A percentile compares a stretch with the other conserved stretches of the same genome.
Evolutionary conservation across 257 asterid genomes (phyloP).

Genomic region (Thymus quinquecostatus): DNA sequence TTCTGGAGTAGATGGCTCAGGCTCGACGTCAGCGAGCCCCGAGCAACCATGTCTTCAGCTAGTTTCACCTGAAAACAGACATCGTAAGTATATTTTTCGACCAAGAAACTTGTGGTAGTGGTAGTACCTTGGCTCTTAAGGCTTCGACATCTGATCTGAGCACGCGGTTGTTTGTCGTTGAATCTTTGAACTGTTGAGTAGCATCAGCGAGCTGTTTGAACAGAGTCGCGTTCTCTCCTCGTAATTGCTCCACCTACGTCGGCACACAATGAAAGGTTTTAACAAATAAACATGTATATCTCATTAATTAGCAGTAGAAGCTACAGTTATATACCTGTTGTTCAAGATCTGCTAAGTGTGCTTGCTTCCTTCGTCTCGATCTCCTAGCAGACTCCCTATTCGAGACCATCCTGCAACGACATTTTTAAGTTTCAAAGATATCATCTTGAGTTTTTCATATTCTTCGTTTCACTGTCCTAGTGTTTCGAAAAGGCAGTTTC

Average conservation of each 20-base stretch:
- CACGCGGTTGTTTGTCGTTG: conserved; percentile 82
- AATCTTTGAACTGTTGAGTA: conserved; percentile 69
- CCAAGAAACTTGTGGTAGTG: not conserved
- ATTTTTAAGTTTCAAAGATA: not conserved
- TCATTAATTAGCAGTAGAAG: not conserved
- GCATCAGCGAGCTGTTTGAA: conserved; percentile 71
- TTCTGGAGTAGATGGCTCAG: conserved; percentile 79
- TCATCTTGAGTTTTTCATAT: not conserved
- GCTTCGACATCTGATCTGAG: conserved; percentile 93
- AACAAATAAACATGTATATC: not conserved
- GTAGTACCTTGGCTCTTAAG: conserved; percentile 89
- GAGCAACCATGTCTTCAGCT: conserved; percentile 84
- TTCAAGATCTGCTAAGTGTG: conserved; percentile 73
- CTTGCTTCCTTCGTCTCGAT: conserved; percentile 85
- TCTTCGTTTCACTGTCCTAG: not conserved
- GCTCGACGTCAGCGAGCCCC: conserved; percentile 75
- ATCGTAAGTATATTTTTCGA: not conserved
- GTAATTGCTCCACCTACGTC: conserved; percentile 64
- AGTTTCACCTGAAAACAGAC: conserved; percentile 64
- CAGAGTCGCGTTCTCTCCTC: conserved; percentile 63
- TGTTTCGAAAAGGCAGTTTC: too few relatives aligned
- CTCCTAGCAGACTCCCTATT: conserved; percentile 90
- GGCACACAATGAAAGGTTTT: not conserved
- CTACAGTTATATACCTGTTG: conserved; percentile 49
- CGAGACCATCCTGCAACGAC: conserved; percentile 67